Conservation (phyloP, 2,329 filamentous ascomycete species). For the Aureobasidium sp. region DNA sequence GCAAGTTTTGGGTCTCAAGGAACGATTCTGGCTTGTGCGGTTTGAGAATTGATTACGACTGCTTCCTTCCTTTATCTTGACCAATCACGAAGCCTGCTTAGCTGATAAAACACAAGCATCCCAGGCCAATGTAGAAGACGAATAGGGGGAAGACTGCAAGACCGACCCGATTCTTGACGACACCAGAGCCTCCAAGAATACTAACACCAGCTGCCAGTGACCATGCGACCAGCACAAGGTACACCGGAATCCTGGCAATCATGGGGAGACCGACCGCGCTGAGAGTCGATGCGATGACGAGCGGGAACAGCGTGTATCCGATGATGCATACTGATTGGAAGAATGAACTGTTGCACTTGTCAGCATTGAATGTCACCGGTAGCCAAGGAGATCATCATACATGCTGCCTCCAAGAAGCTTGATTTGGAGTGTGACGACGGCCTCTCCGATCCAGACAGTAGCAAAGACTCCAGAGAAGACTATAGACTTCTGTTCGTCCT, state of each 20-base stretch:
- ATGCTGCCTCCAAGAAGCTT: constrained; percentile 94
- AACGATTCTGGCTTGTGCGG: not conserved
- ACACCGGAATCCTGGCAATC: constrained; percentile 81
- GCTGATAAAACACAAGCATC: constrained; percentile 95
- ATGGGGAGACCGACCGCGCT: constrained; percentile 72
- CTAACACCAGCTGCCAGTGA: constrained; percentile 91
- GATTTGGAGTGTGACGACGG: constrained; percentile 95
- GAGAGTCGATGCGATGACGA: constrained; percentile 85
- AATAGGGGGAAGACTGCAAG: constrained; percentile 92
- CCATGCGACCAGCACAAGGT: constrained; percentile 81
- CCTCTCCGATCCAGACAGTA: constrained; percentile 93
- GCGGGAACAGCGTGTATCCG: constrained; percentile 93
- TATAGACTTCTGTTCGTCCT: constrained; percentile 69
- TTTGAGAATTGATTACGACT: not conserved
- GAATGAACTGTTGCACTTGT: constrained; percentile 61
- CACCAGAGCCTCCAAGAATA: constrained; percentile 89
- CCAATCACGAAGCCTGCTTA: constrained; percentile 34
- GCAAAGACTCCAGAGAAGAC: constrained; percentile 97
- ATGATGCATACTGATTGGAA: constrained; percentile 97
- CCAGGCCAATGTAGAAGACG: constrained; percentile 88
- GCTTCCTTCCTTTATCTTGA: not conserved
- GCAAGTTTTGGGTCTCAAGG: not conserved
- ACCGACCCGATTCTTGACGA: constrained; percentile 87
- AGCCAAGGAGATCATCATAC: constrained; percentile 47
- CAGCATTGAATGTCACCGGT: constrained; percentile 15